Conservation (phyloP, 345 rosid species). For the Kernera saxatilis region DNA sequence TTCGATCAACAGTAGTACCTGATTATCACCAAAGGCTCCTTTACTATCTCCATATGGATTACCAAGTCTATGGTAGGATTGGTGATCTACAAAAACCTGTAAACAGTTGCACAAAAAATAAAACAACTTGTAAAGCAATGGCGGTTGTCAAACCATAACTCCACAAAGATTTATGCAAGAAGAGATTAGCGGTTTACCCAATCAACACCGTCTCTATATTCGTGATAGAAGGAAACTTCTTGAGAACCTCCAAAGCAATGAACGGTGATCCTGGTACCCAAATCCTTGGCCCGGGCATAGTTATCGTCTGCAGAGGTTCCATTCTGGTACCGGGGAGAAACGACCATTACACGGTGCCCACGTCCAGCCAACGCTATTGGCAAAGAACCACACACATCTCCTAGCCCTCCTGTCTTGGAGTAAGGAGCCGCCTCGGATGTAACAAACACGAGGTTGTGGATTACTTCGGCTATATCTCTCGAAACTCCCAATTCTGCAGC, state of each 20-base stretch:
- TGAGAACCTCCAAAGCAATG: conserved; percentile 76
- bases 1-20: conserved; percentile 37
- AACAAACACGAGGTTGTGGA: conserved; percentile 62
- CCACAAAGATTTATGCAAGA: not conserved
- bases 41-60: conserved; percentile 77
- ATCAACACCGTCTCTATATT: conserved; percentile 83
- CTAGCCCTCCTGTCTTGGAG: conserved; percentile 94
- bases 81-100: conserved; percentile 88
- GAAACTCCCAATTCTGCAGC: conserved; percentile 27
- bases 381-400: conserved; percentile 97
- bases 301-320: conserved; percentile 56
- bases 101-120: not conserved
- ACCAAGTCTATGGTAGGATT: conserved; percentile 83
- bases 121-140: not conserved
- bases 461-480: conserved; percentile 29
- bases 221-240: conserved; percentile 80
- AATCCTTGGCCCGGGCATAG: conserved; percentile 43
- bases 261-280: conserved; percentile 40
- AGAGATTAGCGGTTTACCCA: conserved; percentile 52
- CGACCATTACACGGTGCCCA: conserved; percentile 95
- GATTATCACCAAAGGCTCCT: conserved; percentile 95
- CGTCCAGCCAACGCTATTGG: conserved; percentile 69
- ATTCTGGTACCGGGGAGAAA: conserved; percentile 72
- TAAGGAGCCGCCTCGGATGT: conserved; percentile 95
- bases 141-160: not conserved